Percentiles rank a stretch among this genome's conserved stretches.
Evolutionary conservation across 108 stramenopile species (phyloP).

Genomic region (Discostella stelligeroides): DNA sequence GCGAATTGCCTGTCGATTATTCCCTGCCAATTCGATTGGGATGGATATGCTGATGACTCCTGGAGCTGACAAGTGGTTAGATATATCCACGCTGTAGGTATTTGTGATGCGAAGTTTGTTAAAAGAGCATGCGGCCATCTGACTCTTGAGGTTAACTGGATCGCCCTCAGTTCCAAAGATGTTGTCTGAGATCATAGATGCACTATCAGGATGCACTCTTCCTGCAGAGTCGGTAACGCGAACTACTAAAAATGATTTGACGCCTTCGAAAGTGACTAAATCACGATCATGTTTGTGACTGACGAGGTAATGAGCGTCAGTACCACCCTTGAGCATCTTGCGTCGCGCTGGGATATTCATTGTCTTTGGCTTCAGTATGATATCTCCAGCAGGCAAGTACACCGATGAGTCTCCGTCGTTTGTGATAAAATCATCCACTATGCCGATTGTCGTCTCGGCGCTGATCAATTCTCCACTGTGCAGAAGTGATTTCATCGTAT

Average conservation of each 20-base stretch:
- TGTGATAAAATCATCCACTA: neutral
- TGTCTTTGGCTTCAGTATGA: neutral
- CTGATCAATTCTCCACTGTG: neutral
- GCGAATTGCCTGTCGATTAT: slow-evolving; percentile 1
- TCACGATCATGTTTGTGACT: neutral
- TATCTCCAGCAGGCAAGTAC: slow-evolving; percentile 1
- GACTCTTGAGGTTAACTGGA: slow-evolving; percentile 23
- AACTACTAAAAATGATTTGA: slow-evolving; percentile 25
- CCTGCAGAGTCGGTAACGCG: slow-evolving; percentile 22
- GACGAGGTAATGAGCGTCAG: neutral
- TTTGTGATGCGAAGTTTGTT: slow-evolving; percentile 28
- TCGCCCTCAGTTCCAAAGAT: slow-evolving; percentile 45
- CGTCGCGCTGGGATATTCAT: neutral
- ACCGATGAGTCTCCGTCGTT: neutral
- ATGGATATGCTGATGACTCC: slow-evolving; percentile 25
- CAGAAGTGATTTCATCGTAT: neutral
- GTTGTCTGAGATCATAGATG: slow-evolving; percentile 21
- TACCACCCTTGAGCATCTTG: neutral
- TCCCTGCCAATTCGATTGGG: slow-evolving; percentile 5
- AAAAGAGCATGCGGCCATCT: slow-evolving; percentile 34
- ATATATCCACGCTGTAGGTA: slow-evolving; percentile 22
- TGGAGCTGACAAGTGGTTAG: slow-evolving; percentile 23
- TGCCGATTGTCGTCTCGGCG: neutral
- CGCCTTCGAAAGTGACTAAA: neutral
- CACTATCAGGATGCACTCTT: slow-evolving; percentile 11